Percentiles rank a stretch among this genome's conserved stretches.
These are phyloP conservation scores for Tilletia horrida DNA, from an alignment of 1,284 basidiomycete species.

Conservation along the genomic window DNA sequence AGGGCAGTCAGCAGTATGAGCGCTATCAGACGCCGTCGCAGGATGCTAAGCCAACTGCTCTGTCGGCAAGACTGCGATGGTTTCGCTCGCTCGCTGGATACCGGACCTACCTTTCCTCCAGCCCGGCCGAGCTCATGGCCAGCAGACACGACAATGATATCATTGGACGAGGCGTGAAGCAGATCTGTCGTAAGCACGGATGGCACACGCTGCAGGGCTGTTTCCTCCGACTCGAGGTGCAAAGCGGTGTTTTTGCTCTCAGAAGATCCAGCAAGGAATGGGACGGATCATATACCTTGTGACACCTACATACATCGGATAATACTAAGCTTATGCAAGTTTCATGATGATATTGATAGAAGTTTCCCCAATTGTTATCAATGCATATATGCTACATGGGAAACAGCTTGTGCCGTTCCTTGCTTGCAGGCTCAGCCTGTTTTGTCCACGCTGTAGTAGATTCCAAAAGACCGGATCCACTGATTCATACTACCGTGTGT, in stretches of 20 bases:
- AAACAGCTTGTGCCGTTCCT: too few species aligned
- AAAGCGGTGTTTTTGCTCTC: not conserved
- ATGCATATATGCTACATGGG: too few species aligned
- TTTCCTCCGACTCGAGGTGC: not conserved
- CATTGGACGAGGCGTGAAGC: not conserved
- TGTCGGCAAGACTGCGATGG: not conserved
- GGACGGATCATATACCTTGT: too few species aligned
- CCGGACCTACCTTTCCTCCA: not conserved
- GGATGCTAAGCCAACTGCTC: not conserved
- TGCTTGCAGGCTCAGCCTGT: too few species aligned
- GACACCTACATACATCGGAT: too few species aligned
- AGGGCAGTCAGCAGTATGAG: not conserved
- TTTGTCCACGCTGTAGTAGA: not conserved
- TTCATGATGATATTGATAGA: too few species aligned
- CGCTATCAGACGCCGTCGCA: not conserved
- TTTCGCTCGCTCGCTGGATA: not conserved
- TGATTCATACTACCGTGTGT: constrained; percentile 21
- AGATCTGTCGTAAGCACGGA: too few species aligned
- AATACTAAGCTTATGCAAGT: too few species aligned
- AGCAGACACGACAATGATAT: not conserved
- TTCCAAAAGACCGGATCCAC: constrained; percentile 9
- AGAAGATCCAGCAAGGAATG: not conserved
- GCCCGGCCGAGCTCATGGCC: not conserved
- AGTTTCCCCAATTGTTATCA: too few species aligned
- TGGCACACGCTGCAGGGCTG: not conserved